Base-by-base conservation (phyloP, 306 rosid genomes). In the Abrus pulchellus region DNA sequence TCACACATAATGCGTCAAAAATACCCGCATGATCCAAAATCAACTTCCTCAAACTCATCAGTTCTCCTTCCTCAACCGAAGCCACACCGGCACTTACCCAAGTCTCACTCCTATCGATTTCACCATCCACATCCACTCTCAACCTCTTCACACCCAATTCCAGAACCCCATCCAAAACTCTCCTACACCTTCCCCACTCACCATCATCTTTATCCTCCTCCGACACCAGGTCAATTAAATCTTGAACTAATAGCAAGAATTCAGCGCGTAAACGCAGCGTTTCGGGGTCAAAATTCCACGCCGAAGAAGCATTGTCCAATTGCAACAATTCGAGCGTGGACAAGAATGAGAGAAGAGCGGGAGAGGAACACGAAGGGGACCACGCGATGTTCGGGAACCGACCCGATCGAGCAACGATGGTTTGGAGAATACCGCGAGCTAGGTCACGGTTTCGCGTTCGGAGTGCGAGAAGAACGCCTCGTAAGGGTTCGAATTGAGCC, bases 401-500 rank as follows among this genome's bases (percentile, higher is more conserved):
- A 38, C 97, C 97, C 6, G 98, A 90, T 77, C 82, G 89, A 28
- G 96, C 89, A 29, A 95, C 97, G 36, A 93, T 84, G 44, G 99
- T 88, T 72, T 95, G 99, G 28, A 91, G 90, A 20, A 95, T 86
- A 54, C 87, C 83, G 55, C 92, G 91, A 28, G 99, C 95, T 20
- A 95, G 88, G 77, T 82, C 94, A 9, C 96, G 94, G 79, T 84
- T 82, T 1, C 92, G 92, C 12, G 90, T 78, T 11, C 97, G 90
- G 72, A 93, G 96, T 4, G 94, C 95, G 49, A 89, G 79, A 59
- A 94, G 80, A 62, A 90, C 84, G 30, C 95, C 97, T 3, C 97
- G 93, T 47, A 94, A 77, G 49, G 99, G 97, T 85, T 93, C 97
- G 81, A 91, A 94, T 83, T 93, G 95, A 30, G 94, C 97, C 1